Conservation (phyloP, 1,284 basidiomycete species). For the Filobasidium uniguttulatum region DNA sequence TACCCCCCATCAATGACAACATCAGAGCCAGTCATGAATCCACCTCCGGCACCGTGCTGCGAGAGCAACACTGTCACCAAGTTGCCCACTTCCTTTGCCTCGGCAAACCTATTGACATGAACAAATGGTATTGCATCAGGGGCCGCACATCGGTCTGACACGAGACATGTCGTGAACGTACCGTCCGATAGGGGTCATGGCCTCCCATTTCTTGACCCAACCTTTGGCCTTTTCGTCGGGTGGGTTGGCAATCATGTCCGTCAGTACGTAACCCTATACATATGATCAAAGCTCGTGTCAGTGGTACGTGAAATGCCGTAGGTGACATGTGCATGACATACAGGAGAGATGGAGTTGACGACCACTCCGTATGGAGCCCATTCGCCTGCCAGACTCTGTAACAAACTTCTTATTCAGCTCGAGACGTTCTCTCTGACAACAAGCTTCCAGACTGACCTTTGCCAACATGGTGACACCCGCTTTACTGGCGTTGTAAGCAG, state of each 20-base stretch:
- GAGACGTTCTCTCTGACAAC: not conserved
- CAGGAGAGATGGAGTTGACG: slow-evolving; percentile 35
- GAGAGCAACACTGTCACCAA: slow-evolving; percentile 26
- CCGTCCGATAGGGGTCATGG: slow-evolving; percentile 27
- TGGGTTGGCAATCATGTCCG: slow-evolving; percentile 35
- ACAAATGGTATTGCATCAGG: not conserved
- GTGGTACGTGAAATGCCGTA: not conserved
- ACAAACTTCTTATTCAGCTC: not conserved
- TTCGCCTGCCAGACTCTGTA: slow-evolving; percentile 31
- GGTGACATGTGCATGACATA: slow-evolving; percentile 5
- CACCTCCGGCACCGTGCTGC: slow-evolving; percentile 19
- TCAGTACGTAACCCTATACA: slow-evolving; percentile 29
- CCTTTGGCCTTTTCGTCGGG: slow-evolving; percentile 17
- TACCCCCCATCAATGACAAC: slow-evolving; percentile 33
- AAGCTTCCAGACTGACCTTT: slow-evolving; percentile 19
- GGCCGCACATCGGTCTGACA: too few species aligned
- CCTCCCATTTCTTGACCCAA: slow-evolving; percentile 27
- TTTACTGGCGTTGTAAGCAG: slow-evolving; percentile 35
- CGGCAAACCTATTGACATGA: slow-evolving; percentile 22
- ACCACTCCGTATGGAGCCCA: slow-evolving; percentile 33
- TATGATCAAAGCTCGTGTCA: not conserved
- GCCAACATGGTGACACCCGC: slow-evolving; percentile 31
- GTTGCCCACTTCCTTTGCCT: slow-evolving; percentile 28
- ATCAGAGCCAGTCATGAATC: slow-evolving; percentile 34
- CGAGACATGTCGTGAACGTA: slow-evolving; percentile 5